These are phyloP conservation scores for Pseudogymnoascus sp. DNA, from an alignment of 2,329 filamentous ascomycete species.

Conservation along the genomic window DNA sequence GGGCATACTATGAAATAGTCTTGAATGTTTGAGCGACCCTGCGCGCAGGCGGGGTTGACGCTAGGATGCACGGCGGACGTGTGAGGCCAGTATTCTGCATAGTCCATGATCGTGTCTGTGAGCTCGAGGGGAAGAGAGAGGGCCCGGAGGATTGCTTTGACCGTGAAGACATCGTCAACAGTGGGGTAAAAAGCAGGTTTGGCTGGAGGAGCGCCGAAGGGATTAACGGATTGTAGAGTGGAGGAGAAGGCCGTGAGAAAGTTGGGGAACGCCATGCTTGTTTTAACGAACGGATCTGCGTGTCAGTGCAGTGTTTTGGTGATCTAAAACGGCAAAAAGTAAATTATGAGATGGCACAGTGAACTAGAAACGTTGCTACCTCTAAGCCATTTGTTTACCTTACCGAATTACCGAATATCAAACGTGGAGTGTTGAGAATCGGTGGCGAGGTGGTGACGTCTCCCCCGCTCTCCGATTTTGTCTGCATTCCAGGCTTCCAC, in stretches of 20 bases:
- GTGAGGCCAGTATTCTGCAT: constrained; percentile 56
- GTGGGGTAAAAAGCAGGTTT: constrained; percentile 28
- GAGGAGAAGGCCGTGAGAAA: not conserved
- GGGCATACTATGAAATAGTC: constrained; percentile 35
- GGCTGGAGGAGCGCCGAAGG: not conserved
- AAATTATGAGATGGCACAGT: too few relatives aligned
- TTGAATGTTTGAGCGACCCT: constrained; percentile 20
- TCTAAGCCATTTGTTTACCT: not conserved
- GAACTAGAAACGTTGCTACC: not conserved
- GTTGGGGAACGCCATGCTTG: not conserved
- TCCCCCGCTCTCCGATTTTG: not conserved
- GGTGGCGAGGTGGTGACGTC: not conserved
- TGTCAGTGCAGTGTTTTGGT: not conserved
- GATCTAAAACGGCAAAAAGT: not conserved
- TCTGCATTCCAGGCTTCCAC: not conserved
- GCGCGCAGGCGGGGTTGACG: not conserved
- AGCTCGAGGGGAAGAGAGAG: constrained; percentile 46
- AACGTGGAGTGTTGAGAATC: not conserved
- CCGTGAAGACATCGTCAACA: constrained; percentile 41
- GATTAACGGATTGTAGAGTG: not conserved
- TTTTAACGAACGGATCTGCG: not conserved
- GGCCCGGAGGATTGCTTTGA: constrained; percentile 40
- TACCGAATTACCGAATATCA: not conserved
- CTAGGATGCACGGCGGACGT: constrained; percentile 20
- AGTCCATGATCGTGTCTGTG: constrained; percentile 47